Evolutionary conservation across 768 basidiomycete species (phyloP).

Genomic region (Gymnopilus dilepis): DNA sequence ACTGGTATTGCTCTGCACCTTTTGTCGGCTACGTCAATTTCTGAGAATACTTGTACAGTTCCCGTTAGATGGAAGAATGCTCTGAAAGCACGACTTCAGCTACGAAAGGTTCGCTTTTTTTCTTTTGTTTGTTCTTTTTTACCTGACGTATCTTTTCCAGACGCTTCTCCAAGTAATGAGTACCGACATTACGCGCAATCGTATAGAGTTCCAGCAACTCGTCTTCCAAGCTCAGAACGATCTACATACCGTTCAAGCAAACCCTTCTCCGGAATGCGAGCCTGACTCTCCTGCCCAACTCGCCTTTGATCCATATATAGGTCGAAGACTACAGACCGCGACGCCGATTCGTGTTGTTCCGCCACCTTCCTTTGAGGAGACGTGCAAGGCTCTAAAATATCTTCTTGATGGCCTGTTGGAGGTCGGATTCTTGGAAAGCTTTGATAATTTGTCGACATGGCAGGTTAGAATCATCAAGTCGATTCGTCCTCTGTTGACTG

Average conservation of each 20-base stretch:
- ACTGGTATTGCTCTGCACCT: constrained; percentile 39
- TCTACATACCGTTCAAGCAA: constrained; percentile 44
- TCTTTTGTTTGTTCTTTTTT: neutral
- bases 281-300: constrained; percentile 52
- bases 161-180: constrained; percentile 56
- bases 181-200: constrained; percentile 42
- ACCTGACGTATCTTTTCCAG: constrained; percentile 33
- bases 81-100: constrained; percentile 53
- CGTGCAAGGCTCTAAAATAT: constrained; percentile 54
- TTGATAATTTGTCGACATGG: constrained; percentile 60
- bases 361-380: constrained; percentile 50
- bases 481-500: neutral
- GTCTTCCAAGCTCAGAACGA: constrained; percentile 45
- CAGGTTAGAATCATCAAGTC: constrained; percentile 47
- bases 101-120: constrained; percentile 57
- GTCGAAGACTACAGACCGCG: constrained; percentile 67
- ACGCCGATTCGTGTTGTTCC: constrained; percentile 70
- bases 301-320: constrained; percentile 71
- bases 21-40: neutral
- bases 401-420: constrained; percentile 65
- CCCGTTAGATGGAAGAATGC: constrained; percentile 54
- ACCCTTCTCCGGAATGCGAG: constrained; percentile 41
- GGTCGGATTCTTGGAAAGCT: constrained; percentile 47
- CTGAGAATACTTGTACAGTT: constrained; percentile 36
- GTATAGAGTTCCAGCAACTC: constrained; percentile 41